A percentile compares a stretch with the other conserved stretches of the same genome.
These are phyloP conservation scores for Chloropicon primus DNA, from an alignment of 139 green algal species.

Conservation along the genomic window DNA sequence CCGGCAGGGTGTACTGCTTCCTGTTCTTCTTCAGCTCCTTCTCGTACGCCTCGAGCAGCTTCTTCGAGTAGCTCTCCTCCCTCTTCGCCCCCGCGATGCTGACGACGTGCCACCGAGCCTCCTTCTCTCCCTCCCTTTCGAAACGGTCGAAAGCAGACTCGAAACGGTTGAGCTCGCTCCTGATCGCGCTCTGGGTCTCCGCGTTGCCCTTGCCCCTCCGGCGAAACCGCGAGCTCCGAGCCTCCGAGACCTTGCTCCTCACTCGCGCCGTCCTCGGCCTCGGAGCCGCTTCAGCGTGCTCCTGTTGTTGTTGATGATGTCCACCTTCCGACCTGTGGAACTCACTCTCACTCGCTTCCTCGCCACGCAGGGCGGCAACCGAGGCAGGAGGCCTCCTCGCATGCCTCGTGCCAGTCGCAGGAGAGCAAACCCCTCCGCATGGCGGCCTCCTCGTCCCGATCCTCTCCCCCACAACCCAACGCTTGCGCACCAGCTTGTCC, in stretches of 20 bases:
- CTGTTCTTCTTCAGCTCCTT: neutral
- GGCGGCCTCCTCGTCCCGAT: no score
- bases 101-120: neutral
- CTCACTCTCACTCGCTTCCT: no score
- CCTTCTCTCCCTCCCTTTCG: neutral
- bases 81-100: neutral
- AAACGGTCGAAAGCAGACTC: neutral
- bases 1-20: neutral
- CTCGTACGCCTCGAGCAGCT: neutral
- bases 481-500: no score
- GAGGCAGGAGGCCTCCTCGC: no score
- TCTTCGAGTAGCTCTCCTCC: neutral
- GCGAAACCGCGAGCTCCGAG: neutral
- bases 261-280: neutral
- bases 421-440: no score
- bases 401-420: no score
- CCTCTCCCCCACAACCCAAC: no score
- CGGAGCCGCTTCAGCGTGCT: no score
- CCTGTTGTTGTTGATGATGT: no score
- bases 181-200: neutral
- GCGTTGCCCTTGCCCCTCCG: neutral
- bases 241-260: neutral
- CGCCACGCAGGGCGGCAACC: no score
- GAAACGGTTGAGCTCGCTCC: neutral
- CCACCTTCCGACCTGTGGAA: no score